A percentile compares a stretch with the other conserved stretches of the same genome.
Conservation (phyloP, 2,329 filamentous ascomycete species). For the Verticillium albo-atrum region DNA sequence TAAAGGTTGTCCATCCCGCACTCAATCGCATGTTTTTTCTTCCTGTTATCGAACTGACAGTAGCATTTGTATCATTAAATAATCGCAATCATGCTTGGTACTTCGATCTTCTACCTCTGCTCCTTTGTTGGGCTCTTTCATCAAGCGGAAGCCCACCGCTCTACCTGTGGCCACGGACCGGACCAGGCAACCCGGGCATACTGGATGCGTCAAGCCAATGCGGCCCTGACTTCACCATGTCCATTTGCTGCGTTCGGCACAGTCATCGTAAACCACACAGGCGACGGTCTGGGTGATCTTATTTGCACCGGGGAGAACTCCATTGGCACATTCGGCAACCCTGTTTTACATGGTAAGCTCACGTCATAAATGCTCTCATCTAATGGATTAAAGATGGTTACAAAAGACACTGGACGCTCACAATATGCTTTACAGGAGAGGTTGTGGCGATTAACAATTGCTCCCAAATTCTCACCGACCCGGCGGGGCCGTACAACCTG, state of each 20-base stretch:
- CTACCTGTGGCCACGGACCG: too few relatives aligned
- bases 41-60: too few relatives aligned
- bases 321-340: constrained; percentile 40
- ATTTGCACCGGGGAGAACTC: constrained; percentile 49
- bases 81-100: too few relatives aligned
- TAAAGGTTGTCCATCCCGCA: too few relatives aligned
- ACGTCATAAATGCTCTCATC: too few relatives aligned
- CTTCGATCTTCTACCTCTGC: too few relatives aligned
- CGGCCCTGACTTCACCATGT: constrained; percentile 41
- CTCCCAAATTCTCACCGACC: constrained; percentile 40
- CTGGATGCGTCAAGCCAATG: constrained; percentile 49
- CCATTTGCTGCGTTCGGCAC: constrained; percentile 49
- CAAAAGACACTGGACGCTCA: too few relatives aligned
- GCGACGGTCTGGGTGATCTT: constrained; percentile 32
- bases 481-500: constrained; percentile 37
- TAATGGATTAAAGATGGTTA: too few relatives aligned
- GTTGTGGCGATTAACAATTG: constrained; percentile 52
- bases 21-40: too few relatives aligned
- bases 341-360: constrained; percentile 41
- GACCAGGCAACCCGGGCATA: constrained; percentile 30
- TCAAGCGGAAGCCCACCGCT: too few relatives aligned
- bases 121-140: too few relatives aligned
- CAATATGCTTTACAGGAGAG: constrained; percentile 31
- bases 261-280: constrained; percentile 52
- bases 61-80: too few relatives aligned